Conservation (phyloP, 805 yeast genomes). For the Saccharomycodes ludwigii region DNA sequence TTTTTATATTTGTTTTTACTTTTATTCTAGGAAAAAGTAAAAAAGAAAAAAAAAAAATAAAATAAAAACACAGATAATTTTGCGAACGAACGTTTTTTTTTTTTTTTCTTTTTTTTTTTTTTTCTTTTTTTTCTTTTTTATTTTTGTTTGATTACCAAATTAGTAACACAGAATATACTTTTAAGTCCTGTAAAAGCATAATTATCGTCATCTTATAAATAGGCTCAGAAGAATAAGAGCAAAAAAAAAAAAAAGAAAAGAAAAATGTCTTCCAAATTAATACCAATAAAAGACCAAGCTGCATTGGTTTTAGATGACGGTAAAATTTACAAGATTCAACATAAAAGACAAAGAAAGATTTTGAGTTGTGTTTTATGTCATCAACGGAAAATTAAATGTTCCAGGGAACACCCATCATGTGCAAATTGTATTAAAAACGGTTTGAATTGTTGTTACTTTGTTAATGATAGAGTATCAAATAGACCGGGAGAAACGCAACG, state of each 20-base stretch:
- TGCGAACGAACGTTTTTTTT: too few relatives aligned
- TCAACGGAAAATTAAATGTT: constrained; percentile 43
- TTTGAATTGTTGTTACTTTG: constrained; percentile 41
- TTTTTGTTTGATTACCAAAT: too few relatives aligned
- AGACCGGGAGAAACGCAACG: constrained; percentile 15
- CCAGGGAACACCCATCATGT: constrained; percentile 40
- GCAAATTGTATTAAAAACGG: constrained; percentile 35
- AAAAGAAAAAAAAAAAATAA: too few relatives aligned
- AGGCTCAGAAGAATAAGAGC: background rate
- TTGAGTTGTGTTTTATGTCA: constrained; percentile 48
- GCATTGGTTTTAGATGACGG: constrained; percentile 34
- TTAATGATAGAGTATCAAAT: constrained; percentile 38
- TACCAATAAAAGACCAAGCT: constrained; percentile 23
- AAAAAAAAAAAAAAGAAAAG: background rate
- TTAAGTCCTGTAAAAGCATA: too few relatives aligned
- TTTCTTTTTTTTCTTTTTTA: too few relatives aligned
- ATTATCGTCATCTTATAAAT: too few relatives aligned
- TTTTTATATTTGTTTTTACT: too few relatives aligned
- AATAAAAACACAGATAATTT: too few relatives aligned
- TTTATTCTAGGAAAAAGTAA: too few relatives aligned
- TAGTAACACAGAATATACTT: too few relatives aligned
- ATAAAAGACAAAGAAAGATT: constrained; percentile 46
- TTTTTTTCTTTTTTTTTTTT: too few relatives aligned
- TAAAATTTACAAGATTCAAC: constrained; percentile 47
- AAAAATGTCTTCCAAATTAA: constrained; percentile 10